Conservation (phyloP, 108 stramenopile genomes). For the Schizochytrium sp. region DNA sequence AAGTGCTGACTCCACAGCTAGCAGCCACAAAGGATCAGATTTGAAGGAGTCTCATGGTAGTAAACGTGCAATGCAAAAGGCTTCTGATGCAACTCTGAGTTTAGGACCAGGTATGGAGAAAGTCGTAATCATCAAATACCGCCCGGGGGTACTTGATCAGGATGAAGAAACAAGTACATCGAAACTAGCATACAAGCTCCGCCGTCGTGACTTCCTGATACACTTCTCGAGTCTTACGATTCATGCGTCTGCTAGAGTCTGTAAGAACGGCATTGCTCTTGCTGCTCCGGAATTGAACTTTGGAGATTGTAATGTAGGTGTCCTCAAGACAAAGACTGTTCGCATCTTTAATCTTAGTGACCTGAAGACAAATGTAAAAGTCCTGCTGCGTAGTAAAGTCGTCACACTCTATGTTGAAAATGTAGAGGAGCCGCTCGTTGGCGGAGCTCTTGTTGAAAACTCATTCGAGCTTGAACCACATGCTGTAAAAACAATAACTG, state of each 20-base stretch:
- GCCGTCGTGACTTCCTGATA: slow-evolving; percentile 55
- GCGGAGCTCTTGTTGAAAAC: background rate
- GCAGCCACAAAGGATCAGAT: background rate
- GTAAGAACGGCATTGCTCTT: slow-evolving; percentile 34
- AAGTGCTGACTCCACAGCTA: background rate
- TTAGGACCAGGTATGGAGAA: slow-evolving; percentile 51
- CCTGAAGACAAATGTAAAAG: background rate
- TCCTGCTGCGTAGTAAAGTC: slow-evolving; percentile 12
- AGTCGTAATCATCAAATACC: background rate
- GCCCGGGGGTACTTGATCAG: slow-evolving; percentile 17
- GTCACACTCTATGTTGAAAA: slow-evolving; percentile 13
- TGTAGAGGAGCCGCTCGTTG: slow-evolving; percentile 28
- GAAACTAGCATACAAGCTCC: slow-evolving; percentile 31
- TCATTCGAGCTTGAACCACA: background rate
- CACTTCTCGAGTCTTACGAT: slow-evolving; percentile 31
- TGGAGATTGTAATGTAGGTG: slow-evolving; percentile 43
- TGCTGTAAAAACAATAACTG: background rate
- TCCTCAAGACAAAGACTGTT: slow-evolving; percentile 38
- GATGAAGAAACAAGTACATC: background rate
- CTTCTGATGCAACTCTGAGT: background rate
- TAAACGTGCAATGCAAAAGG: background rate
- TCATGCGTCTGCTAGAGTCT: slow-evolving; percentile 34
- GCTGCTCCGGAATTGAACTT: background rate
- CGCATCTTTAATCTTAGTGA: background rate
- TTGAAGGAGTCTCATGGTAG: background rate